A percentile compares a stretch with the other conserved stretches of the same genome.
Evolutionary conservation across 1,284 basidiomycete genomes (phyloP).

Genomic region (Tilletia horrida): DNA sequence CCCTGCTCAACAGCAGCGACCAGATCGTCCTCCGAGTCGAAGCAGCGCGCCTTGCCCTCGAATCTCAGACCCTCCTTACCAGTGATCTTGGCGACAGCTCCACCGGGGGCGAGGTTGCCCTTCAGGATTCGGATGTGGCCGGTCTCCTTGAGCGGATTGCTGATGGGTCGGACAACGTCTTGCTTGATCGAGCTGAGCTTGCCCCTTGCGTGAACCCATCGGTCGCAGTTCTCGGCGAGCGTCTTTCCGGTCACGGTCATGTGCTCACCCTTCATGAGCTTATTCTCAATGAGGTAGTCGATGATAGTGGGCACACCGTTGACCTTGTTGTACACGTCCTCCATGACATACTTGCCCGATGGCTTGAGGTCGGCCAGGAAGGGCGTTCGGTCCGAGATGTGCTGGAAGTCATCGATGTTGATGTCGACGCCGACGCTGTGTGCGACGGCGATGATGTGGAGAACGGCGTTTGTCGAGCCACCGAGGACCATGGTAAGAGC

Average conservation of each 20-base stretch:
- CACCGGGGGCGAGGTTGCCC: constrained; percentile 53
- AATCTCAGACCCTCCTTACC: constrained; percentile 53
- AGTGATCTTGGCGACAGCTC: constrained; percentile 54
- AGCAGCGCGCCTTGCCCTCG: constrained; percentile 51
- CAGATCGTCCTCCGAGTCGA: constrained; percentile 53
- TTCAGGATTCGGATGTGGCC: constrained; percentile 53
- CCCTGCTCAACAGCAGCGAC: constrained; percentile 49
- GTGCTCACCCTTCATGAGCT: constrained; percentile 57
- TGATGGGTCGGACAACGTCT: constrained; percentile 46
- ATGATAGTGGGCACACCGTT: constrained; percentile 58
- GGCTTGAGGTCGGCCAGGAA: constrained; percentile 55
- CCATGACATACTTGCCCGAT: constrained; percentile 54
- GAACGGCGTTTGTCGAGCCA: constrained; percentile 51
- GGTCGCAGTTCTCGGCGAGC: constrained; percentile 53
- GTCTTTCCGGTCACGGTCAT: constrained; percentile 52
- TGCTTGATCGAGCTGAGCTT: constrained; percentile 40
- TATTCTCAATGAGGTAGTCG: constrained; percentile 52
- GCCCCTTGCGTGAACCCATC: constrained; percentile 65
- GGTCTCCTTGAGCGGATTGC: constrained; percentile 48
- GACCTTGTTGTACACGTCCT: constrained; percentile 49
- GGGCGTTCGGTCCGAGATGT: constrained; percentile 47
- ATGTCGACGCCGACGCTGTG: constrained; percentile 49
- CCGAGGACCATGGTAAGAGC: constrained; percentile 53
- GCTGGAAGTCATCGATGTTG: constrained; percentile 53
- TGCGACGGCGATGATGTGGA: constrained; percentile 53